These are phyloP conservation scores for Trametes elegans DNA, from an alignment of 768 basidiomycete species.

Conservation along the genomic window DNA sequence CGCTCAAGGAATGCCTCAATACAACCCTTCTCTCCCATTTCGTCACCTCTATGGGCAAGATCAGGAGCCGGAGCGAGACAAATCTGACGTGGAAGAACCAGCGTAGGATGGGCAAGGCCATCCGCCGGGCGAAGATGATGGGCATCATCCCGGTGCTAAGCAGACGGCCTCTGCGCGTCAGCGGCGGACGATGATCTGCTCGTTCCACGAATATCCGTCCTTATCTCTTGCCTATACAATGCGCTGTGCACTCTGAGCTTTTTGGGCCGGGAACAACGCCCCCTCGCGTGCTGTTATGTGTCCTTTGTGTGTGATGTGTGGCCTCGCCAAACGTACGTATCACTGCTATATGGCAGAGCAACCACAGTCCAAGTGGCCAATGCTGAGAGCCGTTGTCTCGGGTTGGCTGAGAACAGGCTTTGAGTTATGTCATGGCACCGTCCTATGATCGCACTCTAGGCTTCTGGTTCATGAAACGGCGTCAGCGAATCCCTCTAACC, in stretches of 20 bases:
- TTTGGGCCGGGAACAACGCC: not conserved
- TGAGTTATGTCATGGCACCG: slow-evolving; percentile 12
- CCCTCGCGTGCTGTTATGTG: too few relatives aligned
- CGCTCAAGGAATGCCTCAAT: slow-evolving; percentile 66
- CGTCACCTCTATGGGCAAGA: slow-evolving; percentile 78
- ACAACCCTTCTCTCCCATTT: slow-evolving; percentile 53
- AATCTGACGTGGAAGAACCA: slow-evolving; percentile 77
- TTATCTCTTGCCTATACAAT: slow-evolving; percentile 9
- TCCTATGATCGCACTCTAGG: slow-evolving; percentile 16
- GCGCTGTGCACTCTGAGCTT: not conserved
- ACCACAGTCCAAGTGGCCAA: too few relatives aligned
- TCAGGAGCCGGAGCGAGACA: slow-evolving; percentile 66
- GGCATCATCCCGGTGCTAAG: slow-evolving; percentile 64
- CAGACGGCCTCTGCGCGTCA: slow-evolving; percentile 8
- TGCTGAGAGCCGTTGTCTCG: not conserved
- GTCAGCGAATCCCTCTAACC: not conserved
- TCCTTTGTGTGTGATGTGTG: not conserved
- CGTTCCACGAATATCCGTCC: not conserved
- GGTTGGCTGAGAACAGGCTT: not conserved
- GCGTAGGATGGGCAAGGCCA: slow-evolving; percentile 76
- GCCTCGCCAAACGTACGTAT: not conserved
- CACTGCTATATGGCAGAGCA: too few relatives aligned
- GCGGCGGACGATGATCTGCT: not conserved
- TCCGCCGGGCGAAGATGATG: slow-evolving; percentile 89
- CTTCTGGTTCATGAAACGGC: slow-evolving; percentile 7